phyloP scores from a whole-genome alignment of 768 basidiomycete species.

The Termitomyces sp. region DNA sequence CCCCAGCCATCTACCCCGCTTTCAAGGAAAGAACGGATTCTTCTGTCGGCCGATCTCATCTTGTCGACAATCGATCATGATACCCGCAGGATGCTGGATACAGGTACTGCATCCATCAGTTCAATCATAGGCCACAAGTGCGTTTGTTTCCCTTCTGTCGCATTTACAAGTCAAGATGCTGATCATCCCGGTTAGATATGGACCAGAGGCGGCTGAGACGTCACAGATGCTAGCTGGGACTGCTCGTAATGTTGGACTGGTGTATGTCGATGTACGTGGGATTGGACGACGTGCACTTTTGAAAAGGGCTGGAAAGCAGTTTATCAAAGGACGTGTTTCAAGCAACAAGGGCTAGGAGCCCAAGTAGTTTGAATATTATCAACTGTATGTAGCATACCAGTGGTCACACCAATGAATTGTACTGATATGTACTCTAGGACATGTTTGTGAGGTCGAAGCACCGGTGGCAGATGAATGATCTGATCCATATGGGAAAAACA shows the following conservation, averaged over 20 bases:
- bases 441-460: too few relatives aligned
- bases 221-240: constrained; percentile 60
- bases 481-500: too few relatives aligned
- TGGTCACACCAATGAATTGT: too few relatives aligned
- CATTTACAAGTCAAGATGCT: background rate
- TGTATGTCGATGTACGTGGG: constrained; percentile 74
- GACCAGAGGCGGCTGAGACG: constrained; percentile 57
- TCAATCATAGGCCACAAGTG: constrained; percentile 56
- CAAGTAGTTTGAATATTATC: too few relatives aligned
- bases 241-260: constrained; percentile 67
- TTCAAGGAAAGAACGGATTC: constrained; percentile 41
- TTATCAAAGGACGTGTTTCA: constrained; percentile 37
- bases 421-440: too few relatives aligned
- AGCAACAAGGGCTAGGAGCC: constrained; percentile 1
- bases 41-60: constrained; percentile 65
- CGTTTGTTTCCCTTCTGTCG: constrained; percentile 12
- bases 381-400: too few relatives aligned
- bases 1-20: constrained; percentile 25
- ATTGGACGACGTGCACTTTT: constrained; percentile 69
- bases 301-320: constrained; percentile 56
- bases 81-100: constrained; percentile 47
- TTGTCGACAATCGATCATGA: constrained; percentile 62
- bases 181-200: constrained; percentile 39
- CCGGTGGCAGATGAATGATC: too few relatives aligned
- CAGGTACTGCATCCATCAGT: constrained; percentile 43